Conservation (phyloP, 768 basidiomycete genomes). For the Pulveroboletus frians region DNA sequence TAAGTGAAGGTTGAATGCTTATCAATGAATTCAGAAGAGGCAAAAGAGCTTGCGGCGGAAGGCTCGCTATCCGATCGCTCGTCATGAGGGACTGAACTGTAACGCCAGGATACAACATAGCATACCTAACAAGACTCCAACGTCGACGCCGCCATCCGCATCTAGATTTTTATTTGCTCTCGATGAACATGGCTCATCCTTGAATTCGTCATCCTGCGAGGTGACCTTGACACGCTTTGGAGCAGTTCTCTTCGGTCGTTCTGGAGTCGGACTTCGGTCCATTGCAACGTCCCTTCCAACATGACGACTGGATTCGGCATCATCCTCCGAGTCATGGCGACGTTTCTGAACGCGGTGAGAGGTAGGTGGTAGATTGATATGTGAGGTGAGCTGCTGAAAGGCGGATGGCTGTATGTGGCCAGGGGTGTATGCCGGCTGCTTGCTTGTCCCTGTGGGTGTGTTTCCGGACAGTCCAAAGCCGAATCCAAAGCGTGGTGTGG, state of each 20-base stretch:
- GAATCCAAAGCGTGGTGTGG: constrained; percentile 64
- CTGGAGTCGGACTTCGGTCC: constrained; percentile 83
- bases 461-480: constrained; percentile 58
- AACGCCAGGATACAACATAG: constrained; percentile 5
- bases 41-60: constrained; percentile 72
- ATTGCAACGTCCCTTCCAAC: constrained; percentile 58
- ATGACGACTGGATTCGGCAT: constrained; percentile 38
- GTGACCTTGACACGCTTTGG: constrained; percentile 54
- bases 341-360: constrained; percentile 53
- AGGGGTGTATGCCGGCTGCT: constrained; percentile 42
- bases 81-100: constrained; percentile 5
- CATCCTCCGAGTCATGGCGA: constrained; percentile 66
- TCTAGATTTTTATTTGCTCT: constrained; percentile 47
- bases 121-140: constrained; percentile 77
- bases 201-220: constrained; percentile 25
- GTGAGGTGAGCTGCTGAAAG: constrained; percentile 53
- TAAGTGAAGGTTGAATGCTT: constrained; percentile 62
- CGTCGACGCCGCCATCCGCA: constrained; percentile 50
- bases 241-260: constrained; percentile 63
- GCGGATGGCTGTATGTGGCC: constrained; percentile 39
- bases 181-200: constrained; percentile 35
- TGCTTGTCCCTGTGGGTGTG: constrained; percentile 40
- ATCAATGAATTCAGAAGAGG: constrained; percentile 69
- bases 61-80: constrained; percentile 49
- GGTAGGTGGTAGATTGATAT: constrained; percentile 39